These are phyloP conservation scores for sunflower (Helianthus annuus) DNA, from an alignment of 129 eudicot species.

Conservation along the genomic window DNA sequence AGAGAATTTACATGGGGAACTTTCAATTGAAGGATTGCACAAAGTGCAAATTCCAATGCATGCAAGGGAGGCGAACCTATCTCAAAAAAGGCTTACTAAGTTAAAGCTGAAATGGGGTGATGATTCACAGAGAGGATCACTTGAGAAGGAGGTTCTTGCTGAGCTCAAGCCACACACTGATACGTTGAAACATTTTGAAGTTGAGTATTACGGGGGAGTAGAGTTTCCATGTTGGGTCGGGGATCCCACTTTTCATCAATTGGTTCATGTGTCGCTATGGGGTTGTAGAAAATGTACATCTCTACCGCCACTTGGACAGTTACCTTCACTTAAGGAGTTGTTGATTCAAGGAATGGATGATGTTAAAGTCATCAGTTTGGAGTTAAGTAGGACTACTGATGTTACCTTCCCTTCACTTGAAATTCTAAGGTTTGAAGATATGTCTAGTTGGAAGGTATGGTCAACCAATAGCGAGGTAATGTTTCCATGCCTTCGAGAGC, in stretches of 20 bases:
- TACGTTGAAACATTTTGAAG: neutral
- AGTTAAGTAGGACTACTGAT: too few species aligned
- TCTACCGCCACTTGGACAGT: neutral
- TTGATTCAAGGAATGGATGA: too few species aligned
- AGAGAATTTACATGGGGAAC: neutral
- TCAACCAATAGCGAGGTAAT: neutral
- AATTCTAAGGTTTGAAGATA: neutral
- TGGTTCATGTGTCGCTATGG: neutral
- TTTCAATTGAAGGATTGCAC: neutral
- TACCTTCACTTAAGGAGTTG: neutral
- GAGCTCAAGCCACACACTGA: neutral
- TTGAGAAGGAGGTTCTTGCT: neutral
- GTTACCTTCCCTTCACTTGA: neutral
- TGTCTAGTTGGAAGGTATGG: neutral
- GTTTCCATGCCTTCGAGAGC: constrained; percentile 20
- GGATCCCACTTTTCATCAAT: neutral
- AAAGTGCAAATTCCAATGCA: neutral
- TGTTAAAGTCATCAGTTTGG: too few species aligned
- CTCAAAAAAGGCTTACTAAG: neutral
- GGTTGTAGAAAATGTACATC: neutral
- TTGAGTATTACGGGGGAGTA: neutral
- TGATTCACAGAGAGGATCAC: neutral
- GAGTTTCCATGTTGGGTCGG: neutral
- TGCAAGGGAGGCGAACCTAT: neutral
- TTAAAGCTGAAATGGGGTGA: constrained; percentile 37